A percentile compares a stretch with the other conserved stretches of the same genome.
These are phyloP conservation scores for Oenanthe sinensis DNA, from an alignment of 129 eudicot genomes.

Conservation along the genomic window DNA sequence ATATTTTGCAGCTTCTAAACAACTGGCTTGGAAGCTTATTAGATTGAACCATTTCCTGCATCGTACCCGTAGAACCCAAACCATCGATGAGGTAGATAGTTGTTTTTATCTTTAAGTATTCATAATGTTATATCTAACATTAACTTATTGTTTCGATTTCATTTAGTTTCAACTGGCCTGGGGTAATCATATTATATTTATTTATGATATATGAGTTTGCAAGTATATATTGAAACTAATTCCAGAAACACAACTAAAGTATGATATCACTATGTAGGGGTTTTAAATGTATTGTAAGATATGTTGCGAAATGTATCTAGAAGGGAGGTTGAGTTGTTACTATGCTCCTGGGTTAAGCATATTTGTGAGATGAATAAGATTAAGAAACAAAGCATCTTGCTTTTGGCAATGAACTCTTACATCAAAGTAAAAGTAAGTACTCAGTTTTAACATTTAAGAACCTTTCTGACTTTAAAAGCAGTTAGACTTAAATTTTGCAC, in stretches of 20 bases:
- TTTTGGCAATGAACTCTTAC: not conserved
- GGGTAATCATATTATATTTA: not conserved
- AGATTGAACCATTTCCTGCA: slow-evolving; percentile 76
- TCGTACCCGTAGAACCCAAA: slow-evolving; percentile 69
- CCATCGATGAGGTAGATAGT: slow-evolving; percentile 76
- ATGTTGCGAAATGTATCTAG: not conserved
- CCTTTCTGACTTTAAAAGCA: not conserved
- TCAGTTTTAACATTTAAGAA: not conserved
- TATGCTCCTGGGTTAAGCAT: not conserved
- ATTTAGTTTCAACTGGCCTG: not conserved
- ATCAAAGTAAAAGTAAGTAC: not conserved
- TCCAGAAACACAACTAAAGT: not conserved
- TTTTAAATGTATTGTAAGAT: not conserved
- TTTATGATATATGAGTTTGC: not conserved
- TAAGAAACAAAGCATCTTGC: not conserved
- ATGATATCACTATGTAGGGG: not conserved
- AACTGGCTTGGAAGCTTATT: slow-evolving; percentile 65
- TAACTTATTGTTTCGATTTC: not conserved
- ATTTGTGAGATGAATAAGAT: not conserved
- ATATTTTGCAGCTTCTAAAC: slow-evolving; percentile 46
- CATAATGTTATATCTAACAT: not conserved
- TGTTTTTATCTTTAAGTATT: not conserved
- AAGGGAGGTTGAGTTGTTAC: not conserved
- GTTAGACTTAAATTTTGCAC: not conserved
- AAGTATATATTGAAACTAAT: not conserved